These are phyloP conservation scores for Raddia guianensis DNA, from an alignment of 176 grass and related monocot species.

Conservation along the genomic window DNA sequence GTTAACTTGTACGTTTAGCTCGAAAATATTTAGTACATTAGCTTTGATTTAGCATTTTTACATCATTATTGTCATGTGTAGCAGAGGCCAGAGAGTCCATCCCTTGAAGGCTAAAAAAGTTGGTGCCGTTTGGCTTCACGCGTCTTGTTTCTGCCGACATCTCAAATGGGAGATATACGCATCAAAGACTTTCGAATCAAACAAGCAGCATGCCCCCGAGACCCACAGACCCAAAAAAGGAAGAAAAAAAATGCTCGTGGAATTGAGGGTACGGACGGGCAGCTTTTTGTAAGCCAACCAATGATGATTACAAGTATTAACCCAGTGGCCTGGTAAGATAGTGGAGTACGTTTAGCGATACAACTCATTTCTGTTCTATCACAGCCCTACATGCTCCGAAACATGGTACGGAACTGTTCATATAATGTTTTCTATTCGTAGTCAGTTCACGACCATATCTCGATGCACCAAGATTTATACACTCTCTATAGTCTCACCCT, in stretches of 20 bases:
- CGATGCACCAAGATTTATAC: no score
- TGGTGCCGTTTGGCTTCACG: not conserved
- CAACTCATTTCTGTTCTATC: no score
- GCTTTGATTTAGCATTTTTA: not conserved
- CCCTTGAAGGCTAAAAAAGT: not conserved
- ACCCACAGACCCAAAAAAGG: not conserved
- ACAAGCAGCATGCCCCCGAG: not conserved
- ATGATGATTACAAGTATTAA: not conserved
- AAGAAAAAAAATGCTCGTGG: not conserved
- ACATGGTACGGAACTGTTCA: no score
- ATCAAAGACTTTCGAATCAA: not conserved
- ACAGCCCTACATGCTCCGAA: no score
- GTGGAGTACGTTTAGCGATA: not conserved
- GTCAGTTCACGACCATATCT: no score
- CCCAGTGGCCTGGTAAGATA: not conserved
- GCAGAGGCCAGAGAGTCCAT: not conserved
- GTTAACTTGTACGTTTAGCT: no score
- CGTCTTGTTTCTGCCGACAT: not conserved
- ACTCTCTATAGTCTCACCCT: no score
- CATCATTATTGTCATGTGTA: not conserved
- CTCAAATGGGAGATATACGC: not conserved
- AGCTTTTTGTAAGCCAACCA: not conserved
- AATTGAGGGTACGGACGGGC: not conserved
- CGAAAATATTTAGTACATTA: not conserved
- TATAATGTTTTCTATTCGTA: no score